Evolutionary conservation across 345 rosid genomes (phyloP), one percentile per base, ranked within the genome.

Genomic region (Jatropha curcas): DNA sequence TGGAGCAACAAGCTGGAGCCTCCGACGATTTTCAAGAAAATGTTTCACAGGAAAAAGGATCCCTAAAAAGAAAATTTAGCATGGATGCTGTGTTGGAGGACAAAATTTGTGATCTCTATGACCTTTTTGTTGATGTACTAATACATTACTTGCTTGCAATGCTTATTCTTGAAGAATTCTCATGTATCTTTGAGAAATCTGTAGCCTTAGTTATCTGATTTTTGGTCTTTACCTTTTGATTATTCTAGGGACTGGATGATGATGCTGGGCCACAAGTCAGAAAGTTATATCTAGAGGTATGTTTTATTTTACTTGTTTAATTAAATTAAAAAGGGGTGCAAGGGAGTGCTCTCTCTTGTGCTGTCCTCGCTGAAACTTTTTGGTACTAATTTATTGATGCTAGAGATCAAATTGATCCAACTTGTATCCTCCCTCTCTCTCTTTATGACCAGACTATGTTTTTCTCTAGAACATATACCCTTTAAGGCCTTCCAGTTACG

Each of bases 81-180:
- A 86, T 94, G 97, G 92, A 92, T 70, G 57, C 83, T 20, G 77
- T 67, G 41, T 58, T 92, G 85, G 99, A 94, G 84, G 97, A 89
- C 71, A 94, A 84, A 83, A 79, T 94, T 75, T 94, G 98, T 83
- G 99, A 90, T 76, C 96, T 92, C 69, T 94, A 94, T 82, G 99
- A 92, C 78, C 91, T 87, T 75, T 94, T 80, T 81, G 86, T 90
- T 81, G 94, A 94, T 80, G 99, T 94, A 86, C 75, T 71, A 31
- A 70, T 27, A 45, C 14, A 5, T 65, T 65, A 34, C 45, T 19
- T 69, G 34, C 79, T 70, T 37, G 56, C 62, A 30, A 45, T 64
- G 45, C 60, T 64, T 51, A 65, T 59, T 59, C 62, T 73, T 37
- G 20, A 70, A 51, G 10, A 22, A 24, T 71, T 37, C 24, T 16